Percentiles rank a stretch among this genome's conserved stretches.
phyloP scores from a whole-genome alignment of 2,329 filamentous ascomycete species.

The Macrophomina pseudophaseolina region DNA sequence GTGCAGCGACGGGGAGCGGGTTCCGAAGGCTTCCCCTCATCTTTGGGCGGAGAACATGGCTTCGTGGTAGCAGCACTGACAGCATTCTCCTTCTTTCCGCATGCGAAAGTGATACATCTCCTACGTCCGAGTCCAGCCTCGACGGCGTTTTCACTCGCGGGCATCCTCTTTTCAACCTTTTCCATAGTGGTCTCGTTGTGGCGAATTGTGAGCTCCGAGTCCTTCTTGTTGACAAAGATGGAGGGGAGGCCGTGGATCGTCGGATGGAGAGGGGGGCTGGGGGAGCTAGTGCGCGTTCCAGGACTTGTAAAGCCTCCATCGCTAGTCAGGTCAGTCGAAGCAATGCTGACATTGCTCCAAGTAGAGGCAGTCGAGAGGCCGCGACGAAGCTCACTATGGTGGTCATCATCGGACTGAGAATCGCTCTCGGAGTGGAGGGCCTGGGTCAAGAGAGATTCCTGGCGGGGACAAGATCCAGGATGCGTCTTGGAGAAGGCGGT shows the following conservation, averaged over 20 bases:
- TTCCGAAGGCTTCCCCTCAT: slow-evolving; percentile 34
- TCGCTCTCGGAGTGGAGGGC: slow-evolving; percentile 69
- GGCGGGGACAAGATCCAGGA: slow-evolving; percentile 58
- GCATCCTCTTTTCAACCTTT: slow-evolving; percentile 29
- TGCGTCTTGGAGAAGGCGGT: slow-evolving; percentile 55
- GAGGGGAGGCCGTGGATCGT: slow-evolving; percentile 48
- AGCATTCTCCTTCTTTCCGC: slow-evolving; percentile 59
- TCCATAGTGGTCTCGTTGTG: slow-evolving; percentile 42
- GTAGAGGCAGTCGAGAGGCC: slow-evolving; percentile 65
- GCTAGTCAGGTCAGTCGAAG: slow-evolving; percentile 92
- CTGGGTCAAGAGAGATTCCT: slow-evolving; percentile 84
- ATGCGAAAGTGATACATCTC: slow-evolving; percentile 92
- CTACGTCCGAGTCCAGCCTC: slow-evolving; percentile 74
- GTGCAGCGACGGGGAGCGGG: slow-evolving; percentile 61
- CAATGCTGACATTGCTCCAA: slow-evolving; percentile 78
- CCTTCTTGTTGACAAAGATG: slow-evolving; percentile 44
- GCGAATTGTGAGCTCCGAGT: slow-evolving; percentile 42
- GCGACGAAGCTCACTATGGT: slow-evolving; percentile 45
- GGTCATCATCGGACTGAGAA: slow-evolving; percentile 42
- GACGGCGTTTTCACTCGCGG: slow-evolving; percentile 60
- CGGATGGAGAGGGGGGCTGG: slow-evolving; percentile 80
- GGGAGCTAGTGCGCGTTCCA: slow-evolving; percentile 77
- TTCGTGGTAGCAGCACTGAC: slow-evolving; percentile 42
- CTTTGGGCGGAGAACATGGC: slow-evolving; percentile 35
- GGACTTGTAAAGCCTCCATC: slow-evolving; percentile 91